Evolutionary conservation across 2,329 filamentous ascomycete species (phyloP), one percentile per base, ranked within the genome.

Genomic region (Tricladium varicosporioides): DNA sequence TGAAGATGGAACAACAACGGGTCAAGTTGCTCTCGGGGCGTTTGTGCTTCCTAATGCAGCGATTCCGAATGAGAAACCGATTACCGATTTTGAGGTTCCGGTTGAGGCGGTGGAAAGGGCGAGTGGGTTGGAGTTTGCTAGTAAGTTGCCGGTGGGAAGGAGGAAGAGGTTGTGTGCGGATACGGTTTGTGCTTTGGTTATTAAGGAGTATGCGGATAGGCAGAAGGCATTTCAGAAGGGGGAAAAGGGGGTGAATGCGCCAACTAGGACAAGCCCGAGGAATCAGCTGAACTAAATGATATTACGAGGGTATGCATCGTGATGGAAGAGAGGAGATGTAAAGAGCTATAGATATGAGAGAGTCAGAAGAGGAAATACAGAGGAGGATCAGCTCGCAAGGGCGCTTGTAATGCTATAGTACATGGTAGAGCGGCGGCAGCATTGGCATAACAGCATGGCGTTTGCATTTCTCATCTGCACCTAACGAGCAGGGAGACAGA

Each of bases 31-130:
- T 32, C 77, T 99, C 36, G 94, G 91, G 47, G 94, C 94, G 7
- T 99, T 99, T 69, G 93, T 99, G 53, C 80, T 99, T 67, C 94
- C 94, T 14, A 99, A 99, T 72, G 92, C 91, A 1, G 80, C 77
- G 15, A 99, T 99, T 66, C 79, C 88, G 40, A 99, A 96, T 73
- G 81, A 85, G 60, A 97, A 94, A 78, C 90, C 89, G 50, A 78
- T 99, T 65, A 80, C 83, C 51, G 92, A 97, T 70, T 99, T 99
- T 69, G 93, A 97, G 78, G 94, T 97, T 22, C 93, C 94, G 0
- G 72, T 99, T 40, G 93, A 97, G 79, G 89, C 87, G 9, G 86
- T 99, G 36, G 94, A 99, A 82, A 82, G 92, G 62, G 93, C 94
- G 1, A 92, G 89, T 63, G 94, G 94, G 4, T 76, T 99, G 67